Percentiles rank a stretch among this genome's conserved stretches.
These are phyloP conservation scores for Arthrobotrys sphaeroides DNA, from an alignment of 2,329 filamentous ascomycete genomes.

Conservation along the genomic window DNA sequence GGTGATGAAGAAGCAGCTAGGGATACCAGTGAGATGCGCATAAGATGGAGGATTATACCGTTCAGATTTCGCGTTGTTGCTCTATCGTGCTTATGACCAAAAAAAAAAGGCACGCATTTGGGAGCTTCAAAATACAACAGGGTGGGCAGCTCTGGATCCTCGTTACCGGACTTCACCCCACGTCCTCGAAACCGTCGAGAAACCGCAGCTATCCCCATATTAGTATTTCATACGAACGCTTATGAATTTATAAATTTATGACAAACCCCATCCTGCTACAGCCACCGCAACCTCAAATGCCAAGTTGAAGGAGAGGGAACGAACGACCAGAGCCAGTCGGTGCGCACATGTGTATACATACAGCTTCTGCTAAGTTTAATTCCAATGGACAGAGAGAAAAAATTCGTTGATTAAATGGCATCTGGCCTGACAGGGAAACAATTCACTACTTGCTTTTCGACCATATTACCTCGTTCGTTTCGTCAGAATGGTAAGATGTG, in stretches of 20 bases:
- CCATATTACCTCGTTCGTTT: neutral
- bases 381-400: neutral
- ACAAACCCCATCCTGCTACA: neutral
- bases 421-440: neutral
- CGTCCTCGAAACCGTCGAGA: too few relatives aligned
- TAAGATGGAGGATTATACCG: neutral
- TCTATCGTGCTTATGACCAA: neutral
- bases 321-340: neutral
- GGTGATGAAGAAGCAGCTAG: neutral
- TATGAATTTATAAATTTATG: neutral
- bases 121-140: slow-evolving; percentile 19
- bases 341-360: slow-evolving; percentile 8
- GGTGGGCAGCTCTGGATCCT: neutral
- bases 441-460: neutral
- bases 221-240: neutral
- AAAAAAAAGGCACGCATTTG: slow-evolving; percentile 15
- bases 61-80: slow-evolving; percentile 1
- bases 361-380: slow-evolving; percentile 6
- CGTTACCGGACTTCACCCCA: neutral
- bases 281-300: neutral
- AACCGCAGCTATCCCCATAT: too few relatives aligned
- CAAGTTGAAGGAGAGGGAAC: neutral
- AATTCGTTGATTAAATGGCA: neutral
- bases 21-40: neutral
- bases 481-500: neutral